These are phyloP conservation scores for Solioccasus polychromus DNA, from an alignment of 768 basidiomycete species.

Conservation along the genomic window DNA sequence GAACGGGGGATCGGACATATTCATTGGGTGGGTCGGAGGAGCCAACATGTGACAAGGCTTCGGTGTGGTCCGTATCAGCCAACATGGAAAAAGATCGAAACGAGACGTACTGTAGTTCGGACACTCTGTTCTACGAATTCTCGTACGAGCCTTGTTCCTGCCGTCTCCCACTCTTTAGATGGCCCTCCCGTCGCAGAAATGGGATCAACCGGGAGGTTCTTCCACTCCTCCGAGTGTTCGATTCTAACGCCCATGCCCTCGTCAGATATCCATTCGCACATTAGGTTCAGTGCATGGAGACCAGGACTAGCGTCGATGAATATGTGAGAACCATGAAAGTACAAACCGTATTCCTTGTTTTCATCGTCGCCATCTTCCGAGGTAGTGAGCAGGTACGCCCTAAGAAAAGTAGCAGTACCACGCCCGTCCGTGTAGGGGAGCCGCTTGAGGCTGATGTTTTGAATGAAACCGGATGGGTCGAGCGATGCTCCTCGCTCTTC, in stretches of 20 bases:
- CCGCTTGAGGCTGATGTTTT: constrained; percentile 12
- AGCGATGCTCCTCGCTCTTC: constrained; percentile 16
- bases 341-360: constrained; percentile 16
- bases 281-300: constrained; percentile 19
- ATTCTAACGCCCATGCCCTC: constrained; percentile 10
- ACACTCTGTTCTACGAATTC: constrained; percentile 6
- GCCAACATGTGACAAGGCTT: constrained; percentile 9
- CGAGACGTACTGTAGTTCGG: constrained; percentile 7
- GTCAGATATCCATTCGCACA: constrained; percentile 22
- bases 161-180: constrained; percentile 15
- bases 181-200: constrained; percentile 24
- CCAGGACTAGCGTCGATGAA: constrained; percentile 24
- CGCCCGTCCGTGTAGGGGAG: constrained; percentile 15
- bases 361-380: not conserved
- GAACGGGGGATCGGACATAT: constrained; percentile 9
- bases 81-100: not conserved
- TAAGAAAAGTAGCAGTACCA: constrained; percentile 1
- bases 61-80: not conserved
- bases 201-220: constrained; percentile 25
- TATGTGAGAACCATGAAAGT: constrained; percentile 21
- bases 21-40: constrained; percentile 6
- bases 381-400: constrained; percentile 12
- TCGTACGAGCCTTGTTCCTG: constrained; percentile 13
- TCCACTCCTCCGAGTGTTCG: constrained; percentile 20
- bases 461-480: constrained; percentile 16